Conservation (phyloP, 2,329 filamentous ascomycete species). For the Passalora sequoiae region DNA sequence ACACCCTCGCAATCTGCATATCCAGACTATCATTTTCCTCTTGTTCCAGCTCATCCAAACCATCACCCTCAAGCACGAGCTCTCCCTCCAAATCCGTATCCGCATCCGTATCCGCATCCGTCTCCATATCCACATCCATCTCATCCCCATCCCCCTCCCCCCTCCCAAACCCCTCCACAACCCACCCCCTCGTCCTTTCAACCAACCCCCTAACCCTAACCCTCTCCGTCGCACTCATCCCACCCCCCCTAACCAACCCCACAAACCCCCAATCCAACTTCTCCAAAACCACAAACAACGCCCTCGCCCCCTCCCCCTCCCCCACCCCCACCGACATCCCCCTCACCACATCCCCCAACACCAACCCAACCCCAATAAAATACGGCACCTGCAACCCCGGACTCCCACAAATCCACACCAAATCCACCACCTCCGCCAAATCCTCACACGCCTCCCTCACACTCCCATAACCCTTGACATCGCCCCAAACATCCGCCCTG, state of each 20-base stretch:
- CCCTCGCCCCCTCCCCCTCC: conserved; percentile 63
- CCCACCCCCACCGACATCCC: conserved; percentile 64
- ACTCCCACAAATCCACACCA: conserved; percentile 82
- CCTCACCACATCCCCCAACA: conserved; percentile 66
- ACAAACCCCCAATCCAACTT: conserved; percentile 84
- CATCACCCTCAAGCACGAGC: conserved; percentile 29
- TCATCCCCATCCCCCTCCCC: conserved; percentile 44
- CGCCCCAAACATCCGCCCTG: conserved; percentile 34
- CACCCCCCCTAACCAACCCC: conserved; percentile 61
- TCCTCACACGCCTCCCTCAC: conserved; percentile 70
- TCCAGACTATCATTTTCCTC: conserved; percentile 45
- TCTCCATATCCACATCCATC: conserved; percentile 30
- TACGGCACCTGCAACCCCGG: conserved; percentile 81
- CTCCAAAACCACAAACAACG: conserved; percentile 64
- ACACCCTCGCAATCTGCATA: conserved; percentile 70
- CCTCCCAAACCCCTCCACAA: conserved; percentile 63
- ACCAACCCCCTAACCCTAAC: conserved; percentile 79
- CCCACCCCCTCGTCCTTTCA: conserved; percentile 65
- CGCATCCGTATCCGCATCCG: conserved; percentile 30
- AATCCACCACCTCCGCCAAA: conserved; percentile 67
- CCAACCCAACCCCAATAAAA: conserved; percentile 69
- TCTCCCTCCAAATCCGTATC: conserved; percentile 46
- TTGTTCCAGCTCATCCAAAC: conserved; percentile 15
- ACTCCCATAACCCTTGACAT: conserved; percentile 51
- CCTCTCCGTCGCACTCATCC: conserved; percentile 78